Evolutionary conservation across 164 flowering plant genomes (phyloP), one percentile per base, ranked within the genome.

Genomic region (Chimonanthus praecox): DNA sequence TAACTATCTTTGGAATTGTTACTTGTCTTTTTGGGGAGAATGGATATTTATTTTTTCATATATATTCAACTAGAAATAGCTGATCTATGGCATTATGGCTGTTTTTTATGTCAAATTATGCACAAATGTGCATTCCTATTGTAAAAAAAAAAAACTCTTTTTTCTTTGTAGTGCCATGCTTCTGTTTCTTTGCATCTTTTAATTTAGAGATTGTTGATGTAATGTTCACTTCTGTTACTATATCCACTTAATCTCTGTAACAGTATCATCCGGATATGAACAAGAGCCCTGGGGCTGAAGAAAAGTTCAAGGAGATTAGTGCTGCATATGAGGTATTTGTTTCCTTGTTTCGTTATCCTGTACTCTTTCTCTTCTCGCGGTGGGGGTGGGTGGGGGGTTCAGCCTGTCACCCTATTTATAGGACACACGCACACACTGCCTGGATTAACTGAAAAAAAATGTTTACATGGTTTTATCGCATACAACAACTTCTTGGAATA

Each of bases 231-330:
- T 47, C 43, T 6, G 2, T 48, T n/a, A 11, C 43, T 7, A 44
- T 44, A 13, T 67, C 15, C 20, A 5, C 15, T 16, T 67, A 16
- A 47, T 6, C 51, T n/a, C 75, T 68, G 64, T 58, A 64, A 73
- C 84, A 93, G 99, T 93, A 89, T 82, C 99, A 95, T 88, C 99
- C 99, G 16, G 99, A 95, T 84, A 75, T 90, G 88, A 95, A 88
- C 85, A 95, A 87, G 83, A 82, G 78, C 58, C 86, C 91, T 70
- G 97, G 89, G 49, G 87, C 98, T 6, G 99, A 93, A 80, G 98
- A 95, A 46, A 93, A 89, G 82, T 95, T 95, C 81, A 95, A 95
- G 78, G 92, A 93, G 85, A 93, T 95, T n/a, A 87, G 92, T 83
- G 90, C 97, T 58, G 99, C 99, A 33, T 95, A 95, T 82, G 99